A percentile compares a stretch with the other conserved stretches of the same genome.
These are phyloP conservation scores for Leucocoprinus gongylophorus DNA, from an alignment of 1,284 basidiomycete species.

Conservation along the genomic window DNA sequence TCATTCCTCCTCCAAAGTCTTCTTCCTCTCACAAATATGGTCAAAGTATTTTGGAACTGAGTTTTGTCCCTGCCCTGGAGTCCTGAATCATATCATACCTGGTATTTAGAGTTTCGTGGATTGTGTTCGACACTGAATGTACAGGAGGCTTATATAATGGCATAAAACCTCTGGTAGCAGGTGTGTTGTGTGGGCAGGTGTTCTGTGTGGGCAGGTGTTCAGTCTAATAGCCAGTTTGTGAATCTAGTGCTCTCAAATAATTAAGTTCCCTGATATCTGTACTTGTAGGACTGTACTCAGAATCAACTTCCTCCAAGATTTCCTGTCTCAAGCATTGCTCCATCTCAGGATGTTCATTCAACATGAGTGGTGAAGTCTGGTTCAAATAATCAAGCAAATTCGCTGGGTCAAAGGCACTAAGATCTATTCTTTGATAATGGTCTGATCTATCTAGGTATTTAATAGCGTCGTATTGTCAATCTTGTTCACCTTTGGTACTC, in stretches of 20 bases:
- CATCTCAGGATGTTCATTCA: slow-evolving; percentile 19
- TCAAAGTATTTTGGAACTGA: slow-evolving; percentile 31
- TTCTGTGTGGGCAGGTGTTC: neutral
- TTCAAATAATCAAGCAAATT: no score
- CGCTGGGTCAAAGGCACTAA: no score
- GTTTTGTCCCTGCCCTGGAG: slow-evolving; percentile 31
- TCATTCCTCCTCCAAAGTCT: slow-evolving; percentile 32
- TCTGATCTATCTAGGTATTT: no score
- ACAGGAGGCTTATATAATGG: slow-evolving; percentile 30
- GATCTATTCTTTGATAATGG: no score
- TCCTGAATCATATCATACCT: slow-evolving; percentile 20
- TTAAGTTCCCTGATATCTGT: slow-evolving; percentile 25
- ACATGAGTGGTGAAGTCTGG: slow-evolving; percentile 10
- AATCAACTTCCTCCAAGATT: slow-evolving; percentile 21
- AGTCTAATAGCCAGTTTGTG: slow-evolving; percentile 29
- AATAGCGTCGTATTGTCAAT: no score
- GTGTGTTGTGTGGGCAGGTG: no score
- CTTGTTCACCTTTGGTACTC: no score
- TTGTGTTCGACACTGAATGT: neutral
- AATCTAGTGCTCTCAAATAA: slow-evolving; percentile 37
- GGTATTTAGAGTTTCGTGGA: slow-evolving; percentile 8
- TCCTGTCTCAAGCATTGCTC: slow-evolving; percentile 21
- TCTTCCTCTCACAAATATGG: slow-evolving; percentile 36
- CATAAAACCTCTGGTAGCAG: slow-evolving; percentile 35
- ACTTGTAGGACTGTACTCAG: slow-evolving; percentile 20